Evolutionary conservation across 2,329 filamentous ascomycete genomes (phyloP), one percentile per base, ranked within the genome.

Genomic region (Trichoderma lentiforme): DNA sequence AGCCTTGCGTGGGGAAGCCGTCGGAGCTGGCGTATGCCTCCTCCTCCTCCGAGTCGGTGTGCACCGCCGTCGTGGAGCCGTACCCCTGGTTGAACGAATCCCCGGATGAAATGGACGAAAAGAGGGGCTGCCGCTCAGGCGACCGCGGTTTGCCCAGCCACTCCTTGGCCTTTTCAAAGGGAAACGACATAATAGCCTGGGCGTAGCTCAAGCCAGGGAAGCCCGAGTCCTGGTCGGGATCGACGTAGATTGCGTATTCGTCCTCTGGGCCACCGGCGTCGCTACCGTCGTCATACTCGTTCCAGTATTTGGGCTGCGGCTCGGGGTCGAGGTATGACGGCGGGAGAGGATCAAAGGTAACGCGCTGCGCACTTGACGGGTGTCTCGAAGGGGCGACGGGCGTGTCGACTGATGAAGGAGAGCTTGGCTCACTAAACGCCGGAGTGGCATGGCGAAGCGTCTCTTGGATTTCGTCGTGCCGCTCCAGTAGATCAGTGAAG

Each of bases 261-360:
- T 88, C 86, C 57, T 89, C 86, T 15, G 86, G 82, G 3, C 86
- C 89, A 64, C 86, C 87, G 3, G 82, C 83, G 70, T 94, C 92
- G 78, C 93, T 94, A 9, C 92, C 92, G 78, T 95, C 83, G 75
- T 97, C 93, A 80, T 95, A 96, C 80, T 97, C 93, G 80, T 93
- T 95, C 93, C 93, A 97, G 78, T 95, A 96, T 60, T 84, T 83
- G 18, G 81, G 76, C 65, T 79, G 79, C 11, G 67, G 76, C 8
- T 76, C 67, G 34, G 76, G 73, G n/a, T 75, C 69, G 43, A 76
- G 73, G 15, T 75, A 72, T 6, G 80, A 75, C 11, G 79, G 77
- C 3, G 80, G 80, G 3, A 82, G 74, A 21, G 76, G 75, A 6
- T 80, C 77, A 70, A 82, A 82, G 36, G 73, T 73, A 66, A 77